Evolutionary conservation across 73 alveolate species (phyloP), one percentile per base, ranked within the genome.

Genomic region (Paramecium pentaurelia): DNA sequence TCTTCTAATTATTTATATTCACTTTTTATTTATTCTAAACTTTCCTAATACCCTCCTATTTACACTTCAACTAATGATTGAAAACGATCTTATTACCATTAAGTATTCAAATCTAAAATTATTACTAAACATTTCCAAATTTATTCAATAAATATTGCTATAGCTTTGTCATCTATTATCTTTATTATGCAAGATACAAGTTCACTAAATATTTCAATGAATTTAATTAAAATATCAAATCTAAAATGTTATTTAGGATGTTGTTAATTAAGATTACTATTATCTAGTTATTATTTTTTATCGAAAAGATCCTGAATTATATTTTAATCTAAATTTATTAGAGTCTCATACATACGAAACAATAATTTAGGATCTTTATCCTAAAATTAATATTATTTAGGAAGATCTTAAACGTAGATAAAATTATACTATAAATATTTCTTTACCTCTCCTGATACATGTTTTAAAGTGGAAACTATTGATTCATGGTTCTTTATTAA

Each of bases 331-430:
- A 64, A 64, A 32, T 64, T 34, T 32, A 32, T 64, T 64, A 64
- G 47, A 28, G 84, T 64, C 84, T 64, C 84, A 64, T 32, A 64
- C 84, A 64, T 64, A 32, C 84, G 42, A 64, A 64, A 64, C 51
- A 64, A 12, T 32, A 64, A 64, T 64, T 34, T 34, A 14, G 42
- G 47, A 64, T 64, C 27, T 12, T 64, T 64, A 32, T 8, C 16
- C 22, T 64, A n/a, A 64, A 11, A 34, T 64, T 27, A 32, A 54
- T n/a, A 54, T 25, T 20, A 12, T 64, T 32, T 8, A 25, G 20
- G 51, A 28, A 64, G 42, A 28, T 64, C 84, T 64, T 28, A 64
- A 64, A 64, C 84, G 28, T 64, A 20, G 18, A 64, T 12, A 12
- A 32, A 64, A 64, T 64, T 64, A 18, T 64, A 64, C 49, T 64